These are phyloP conservation scores for Xanthoconium purpureum DNA, from an alignment of 768 basidiomycete species.

Conservation along the genomic window DNA sequence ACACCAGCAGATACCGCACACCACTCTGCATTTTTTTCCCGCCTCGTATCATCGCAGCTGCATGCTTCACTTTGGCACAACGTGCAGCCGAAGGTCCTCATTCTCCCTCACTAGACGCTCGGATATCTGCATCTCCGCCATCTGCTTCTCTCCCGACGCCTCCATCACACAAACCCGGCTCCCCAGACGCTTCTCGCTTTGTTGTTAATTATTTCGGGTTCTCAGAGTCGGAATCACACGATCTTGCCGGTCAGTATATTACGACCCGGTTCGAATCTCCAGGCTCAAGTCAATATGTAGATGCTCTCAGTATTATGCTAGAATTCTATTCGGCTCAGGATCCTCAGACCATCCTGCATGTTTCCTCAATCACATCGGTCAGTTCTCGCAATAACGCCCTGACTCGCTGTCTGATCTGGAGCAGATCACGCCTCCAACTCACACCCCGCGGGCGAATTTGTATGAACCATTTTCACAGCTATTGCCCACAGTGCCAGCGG, in stretches of 20 bases:
- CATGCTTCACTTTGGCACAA: constrained; percentile 77
- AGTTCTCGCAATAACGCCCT: constrained; percentile 25
- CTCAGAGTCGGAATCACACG: constrained; percentile 52
- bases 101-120: constrained; percentile 69
- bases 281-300: constrained; percentile 36
- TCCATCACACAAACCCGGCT: constrained; percentile 70
- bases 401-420: constrained; percentile 7
- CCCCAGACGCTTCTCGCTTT: constrained; percentile 66
- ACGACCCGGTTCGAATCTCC: not conserved
- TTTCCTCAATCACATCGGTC: constrained; percentile 50
- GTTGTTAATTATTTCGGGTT: constrained; percentile 68
- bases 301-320: constrained; percentile 60
- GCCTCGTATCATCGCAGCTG: constrained; percentile 68
- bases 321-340: constrained; percentile 74
- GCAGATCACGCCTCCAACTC: constrained; percentile 51
- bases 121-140: constrained; percentile 68
- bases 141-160: constrained; percentile 78
- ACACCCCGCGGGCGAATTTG: constrained; percentile 35
- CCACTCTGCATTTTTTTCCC: constrained; percentile 72
- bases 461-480: constrained; percentile 41
- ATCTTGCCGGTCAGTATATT: constrained; percentile 53
- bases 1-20: constrained; percentile 61
- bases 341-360: constrained; percentile 44
- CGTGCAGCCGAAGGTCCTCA: constrained; percentile 69
- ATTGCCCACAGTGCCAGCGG: constrained; percentile 16